Evolutionary conservation across 495 filamentous ascomycete genomes (phyloP).

Genomic region (Astrocystis sublimbata): DNA sequence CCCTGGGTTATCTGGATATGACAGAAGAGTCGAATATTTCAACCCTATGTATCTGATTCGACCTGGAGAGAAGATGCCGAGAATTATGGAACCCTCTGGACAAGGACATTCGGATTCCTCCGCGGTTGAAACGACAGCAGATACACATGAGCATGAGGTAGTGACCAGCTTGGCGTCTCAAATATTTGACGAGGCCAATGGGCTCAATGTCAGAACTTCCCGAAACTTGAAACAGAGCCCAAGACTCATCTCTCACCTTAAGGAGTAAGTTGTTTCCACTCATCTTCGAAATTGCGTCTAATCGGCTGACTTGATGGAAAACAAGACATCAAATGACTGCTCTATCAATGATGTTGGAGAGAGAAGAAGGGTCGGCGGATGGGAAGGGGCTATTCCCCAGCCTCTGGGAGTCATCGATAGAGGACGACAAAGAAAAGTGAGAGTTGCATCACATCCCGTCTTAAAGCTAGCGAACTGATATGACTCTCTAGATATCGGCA

Average conservation of each 20-base stretch:
- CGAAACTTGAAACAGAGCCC: neutral
- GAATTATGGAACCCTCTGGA: neutral
- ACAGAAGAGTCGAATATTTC: neutral
- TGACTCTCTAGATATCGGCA: conserved; percentile 1
- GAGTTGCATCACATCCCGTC: no score
- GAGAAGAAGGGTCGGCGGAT: neutral
- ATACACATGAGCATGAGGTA: neutral
- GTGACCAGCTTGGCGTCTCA: neutral
- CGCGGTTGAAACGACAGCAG: neutral
- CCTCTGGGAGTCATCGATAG: neutral
- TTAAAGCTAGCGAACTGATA: no score
- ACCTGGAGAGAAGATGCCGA: neutral
- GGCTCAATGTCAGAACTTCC: neutral
- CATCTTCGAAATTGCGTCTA: no score
- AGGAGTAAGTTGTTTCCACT: no score
- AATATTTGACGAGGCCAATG: neutral
- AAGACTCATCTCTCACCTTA: neutral
- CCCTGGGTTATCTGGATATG: neutral
- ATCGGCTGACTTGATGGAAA: no score
- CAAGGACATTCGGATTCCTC: neutral
- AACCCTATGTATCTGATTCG: neutral
- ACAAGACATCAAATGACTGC: neutral
- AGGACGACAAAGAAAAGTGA: neutral
- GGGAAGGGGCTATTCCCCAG: neutral
- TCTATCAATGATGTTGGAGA: neutral